phyloP scores from a whole-genome alignment of 2,329 filamentous ascomycete genomes.

The Ambrosiella xylebori region DNA sequence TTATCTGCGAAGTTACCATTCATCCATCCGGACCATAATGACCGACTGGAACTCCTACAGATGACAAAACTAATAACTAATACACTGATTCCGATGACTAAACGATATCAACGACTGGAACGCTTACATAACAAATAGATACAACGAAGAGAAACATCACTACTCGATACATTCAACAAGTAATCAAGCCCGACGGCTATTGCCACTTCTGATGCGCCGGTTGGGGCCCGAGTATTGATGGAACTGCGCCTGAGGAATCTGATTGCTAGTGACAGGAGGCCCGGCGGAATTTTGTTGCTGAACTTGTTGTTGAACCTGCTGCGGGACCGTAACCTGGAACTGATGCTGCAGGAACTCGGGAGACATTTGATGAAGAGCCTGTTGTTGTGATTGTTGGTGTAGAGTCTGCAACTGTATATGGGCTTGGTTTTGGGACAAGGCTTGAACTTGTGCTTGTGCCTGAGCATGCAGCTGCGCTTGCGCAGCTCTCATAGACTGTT shows the following conservation, averaged over 20 bases:
- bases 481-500: not conserved
- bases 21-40: too few species aligned
- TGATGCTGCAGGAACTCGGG: slow-evolving; percentile 10
- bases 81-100: too few species aligned
- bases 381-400: slow-evolving; percentile 14
- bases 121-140: too few species aligned
- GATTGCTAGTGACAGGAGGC: slow-evolving; percentile 1
- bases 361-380: slow-evolving; percentile 5
- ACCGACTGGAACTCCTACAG: too few species aligned
- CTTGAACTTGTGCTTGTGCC: slow-evolving; percentile 5
- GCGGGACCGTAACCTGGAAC: slow-evolving; percentile 9
- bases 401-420: slow-evolving; percentile 15
- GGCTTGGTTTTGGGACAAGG: slow-evolving; percentile 1
- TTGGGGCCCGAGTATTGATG: slow-evolving; percentile 9
- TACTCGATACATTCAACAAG: not conserved
- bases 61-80: too few species aligned
- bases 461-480: slow-evolving; percentile 8
- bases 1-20: too few species aligned
- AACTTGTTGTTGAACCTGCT: slow-evolving; percentile 5
- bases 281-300: not conserved
- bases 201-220: not conserved
- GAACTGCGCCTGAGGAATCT: slow-evolving; percentile 9
- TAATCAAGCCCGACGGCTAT: not conserved
- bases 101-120: too few species aligned
- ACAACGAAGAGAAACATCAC: too few species aligned